phyloP scores from a whole-genome alignment of 1,284 basidiomycete genomes.

The Xerocomus nothofagi region DNA sequence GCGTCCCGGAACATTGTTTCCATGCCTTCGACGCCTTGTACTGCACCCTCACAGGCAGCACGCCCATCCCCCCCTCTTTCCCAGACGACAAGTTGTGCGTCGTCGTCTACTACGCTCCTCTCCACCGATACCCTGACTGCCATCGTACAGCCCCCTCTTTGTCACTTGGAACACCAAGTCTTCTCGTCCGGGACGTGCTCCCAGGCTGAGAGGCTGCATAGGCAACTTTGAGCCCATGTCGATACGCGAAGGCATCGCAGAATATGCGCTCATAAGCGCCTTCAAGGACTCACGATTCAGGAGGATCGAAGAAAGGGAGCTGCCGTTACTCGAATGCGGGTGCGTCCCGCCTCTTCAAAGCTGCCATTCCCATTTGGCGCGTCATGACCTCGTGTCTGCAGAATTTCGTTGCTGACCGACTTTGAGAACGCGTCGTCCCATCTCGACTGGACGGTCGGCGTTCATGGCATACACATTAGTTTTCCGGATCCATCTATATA shows the following conservation, averaged over 20 bases:
- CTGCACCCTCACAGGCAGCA: slow-evolving; percentile 59
- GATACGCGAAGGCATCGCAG: slow-evolving; percentile 75
- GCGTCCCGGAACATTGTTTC: slow-evolving; percentile 72
- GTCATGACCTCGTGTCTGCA: slow-evolving; percentile 2
- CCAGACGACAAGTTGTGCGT: slow-evolving; percentile 72
- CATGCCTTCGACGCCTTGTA: slow-evolving; percentile 79
- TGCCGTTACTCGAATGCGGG: slow-evolving; percentile 83
- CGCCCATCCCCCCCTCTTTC: slow-evolving; percentile 58
- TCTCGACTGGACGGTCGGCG: slow-evolving; percentile 90
- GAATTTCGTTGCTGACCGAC: slow-evolving; percentile 89
- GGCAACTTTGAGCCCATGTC: slow-evolving; percentile 86
- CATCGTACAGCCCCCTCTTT: slow-evolving; percentile 76
- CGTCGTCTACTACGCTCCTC: neutral
- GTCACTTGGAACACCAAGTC: slow-evolving; percentile 91
- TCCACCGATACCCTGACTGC: slow-evolving; percentile 3
- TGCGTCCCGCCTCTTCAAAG: slow-evolving; percentile 42
- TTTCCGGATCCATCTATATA: slow-evolving; percentile 77
- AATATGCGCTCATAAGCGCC: slow-evolving; percentile 89
- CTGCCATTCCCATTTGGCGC: neutral
- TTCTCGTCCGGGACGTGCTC: slow-evolving; percentile 55
- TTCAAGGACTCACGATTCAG: slow-evolving; percentile 71
- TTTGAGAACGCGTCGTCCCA: slow-evolving; percentile 87
- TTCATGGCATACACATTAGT: slow-evolving; percentile 89
- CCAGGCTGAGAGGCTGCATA: slow-evolving; percentile 88
- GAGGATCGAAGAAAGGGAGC: slow-evolving; percentile 74